Base-by-base conservation (phyloP, 2,329 filamentous ascomycete genomes). In the Aspergillus flavus region DNA sequence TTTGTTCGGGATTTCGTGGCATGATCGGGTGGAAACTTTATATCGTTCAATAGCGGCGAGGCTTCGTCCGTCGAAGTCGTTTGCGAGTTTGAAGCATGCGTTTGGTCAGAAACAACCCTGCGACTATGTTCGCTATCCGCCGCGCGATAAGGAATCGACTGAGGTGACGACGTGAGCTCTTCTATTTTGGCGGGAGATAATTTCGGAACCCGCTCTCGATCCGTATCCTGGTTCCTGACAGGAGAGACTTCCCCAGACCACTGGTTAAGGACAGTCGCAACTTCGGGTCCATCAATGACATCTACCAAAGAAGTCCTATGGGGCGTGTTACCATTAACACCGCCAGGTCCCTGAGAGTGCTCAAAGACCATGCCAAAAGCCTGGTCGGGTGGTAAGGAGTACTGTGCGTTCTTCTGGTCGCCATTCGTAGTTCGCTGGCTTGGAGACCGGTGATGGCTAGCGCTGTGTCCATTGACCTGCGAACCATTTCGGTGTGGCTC, bases 131-230 rank as follows among this genome's bases (percentile, higher is more conserved):
- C 71, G 19, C 53, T 39, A 16, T 74, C 70, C 28, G 66, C 78
- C 16, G 80, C 72, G 32, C 82, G 81, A 43, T 84, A 71, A 3
- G 85, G 83, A n/a, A 87, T 78, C 48, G 83, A 86, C 19, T 84
- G 79, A 10, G 84, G 83, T 14, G 85, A 84, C 19, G 80, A 74
- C 6, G 84, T 85, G 48, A 87, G 79, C 52, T 85, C 84, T 48
- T 85, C 80, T 3, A 87, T 83, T 71, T 86, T 81, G 46, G 80
- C 80, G 2, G 82, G 81, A 3, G 85, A 86, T 34, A 87, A 75
- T 68, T 85, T 87, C 62, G 84, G 72, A 3, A 83, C 65, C 16
- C 55, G 64, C 9, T 70, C 66, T 45, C 56, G 61, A 23, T 69
- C 72, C 56, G 73, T 72, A 26, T 76, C 74, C 14, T 71, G 70